Evolutionary conservation across 1,284 basidiomycete species (phyloP).

Genomic region (Pterulicium gracile): DNA sequence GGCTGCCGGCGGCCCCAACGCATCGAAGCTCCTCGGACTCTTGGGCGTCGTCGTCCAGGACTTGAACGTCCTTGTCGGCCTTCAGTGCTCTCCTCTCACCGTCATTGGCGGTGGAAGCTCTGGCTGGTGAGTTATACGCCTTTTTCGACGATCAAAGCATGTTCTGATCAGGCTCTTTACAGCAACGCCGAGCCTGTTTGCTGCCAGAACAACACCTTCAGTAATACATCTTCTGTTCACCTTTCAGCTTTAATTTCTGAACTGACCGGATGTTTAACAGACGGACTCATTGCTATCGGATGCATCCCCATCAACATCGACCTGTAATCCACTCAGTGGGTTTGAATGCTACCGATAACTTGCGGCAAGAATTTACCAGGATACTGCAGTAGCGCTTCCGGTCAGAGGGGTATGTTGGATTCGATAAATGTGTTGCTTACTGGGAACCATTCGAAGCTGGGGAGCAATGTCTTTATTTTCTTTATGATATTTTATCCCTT

Average conservation of each 20-base stretch:
- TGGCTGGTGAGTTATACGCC: constrained; percentile 1
- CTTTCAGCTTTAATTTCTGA: neutral
- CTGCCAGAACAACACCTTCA: constrained; percentile 5
- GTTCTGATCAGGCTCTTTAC: too few species aligned
- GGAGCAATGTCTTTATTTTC: too few species aligned
- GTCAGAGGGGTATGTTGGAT: too few species aligned
- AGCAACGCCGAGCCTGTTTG: constrained; percentile 1
- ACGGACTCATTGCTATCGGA: constrained; percentile 1
- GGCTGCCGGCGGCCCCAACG: neutral
- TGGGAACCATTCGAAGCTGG: too few species aligned
- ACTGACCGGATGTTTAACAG: constrained; percentile 1
- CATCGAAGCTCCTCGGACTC: neutral
- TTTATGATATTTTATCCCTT: too few species aligned
- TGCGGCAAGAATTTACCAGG: too few species aligned
- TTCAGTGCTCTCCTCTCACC: constrained; percentile 1
- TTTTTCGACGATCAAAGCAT: neutral
- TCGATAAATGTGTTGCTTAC: too few species aligned
- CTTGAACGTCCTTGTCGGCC: constrained; percentile 1
- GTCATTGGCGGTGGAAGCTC: neutral
- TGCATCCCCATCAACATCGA: constrained; percentile 4
- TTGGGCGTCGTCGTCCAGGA: constrained; percentile 2
- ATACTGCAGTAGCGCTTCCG: too few species aligned
- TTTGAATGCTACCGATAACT: too few species aligned
- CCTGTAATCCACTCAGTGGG: too few species aligned
- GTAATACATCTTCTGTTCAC: too few species aligned